Percentiles rank a stretch among this genome's conserved stretches.
These are phyloP conservation scores for Ceraceosorus guamensis DNA, from an alignment of 1,284 basidiomycete genomes.

Conservation along the genomic window DNA sequence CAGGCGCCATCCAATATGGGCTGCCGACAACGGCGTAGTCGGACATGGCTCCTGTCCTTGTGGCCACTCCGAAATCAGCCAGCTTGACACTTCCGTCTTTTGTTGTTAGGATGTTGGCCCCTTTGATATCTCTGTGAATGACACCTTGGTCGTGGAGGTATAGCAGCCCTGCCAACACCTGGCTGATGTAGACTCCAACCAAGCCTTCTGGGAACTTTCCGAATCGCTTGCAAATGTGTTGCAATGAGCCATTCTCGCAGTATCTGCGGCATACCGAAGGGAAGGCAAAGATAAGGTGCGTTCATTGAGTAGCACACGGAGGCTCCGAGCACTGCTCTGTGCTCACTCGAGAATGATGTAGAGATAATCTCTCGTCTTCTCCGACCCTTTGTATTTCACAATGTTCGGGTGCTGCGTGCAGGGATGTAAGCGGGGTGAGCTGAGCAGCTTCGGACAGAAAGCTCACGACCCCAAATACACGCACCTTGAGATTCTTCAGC, in stretches of 20 bases:
- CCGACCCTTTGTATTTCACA: conserved; percentile 97
- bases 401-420: conserved; percentile 64
- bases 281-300: not conserved
- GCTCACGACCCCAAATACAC: conserved; percentile 1
- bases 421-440: too few relatives aligned
- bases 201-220: conserved; percentile 96
- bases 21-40: conserved; percentile 51
- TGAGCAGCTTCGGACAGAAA: too few relatives aligned
- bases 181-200: conserved; percentile 90
- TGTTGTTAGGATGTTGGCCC: conserved; percentile 56
- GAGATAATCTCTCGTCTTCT: conserved; percentile 84
- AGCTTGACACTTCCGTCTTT: conserved; percentile 57
- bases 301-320: not conserved
- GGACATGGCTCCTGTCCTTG: conserved; percentile 24
- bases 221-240: conserved; percentile 90
- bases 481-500: conserved; percentile 78
- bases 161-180: conserved; percentile 54
- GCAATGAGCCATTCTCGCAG: conserved; percentile 94
- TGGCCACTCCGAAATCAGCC: conserved; percentile 29
- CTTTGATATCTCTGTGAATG: conserved; percentile 39
- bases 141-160: conserved; percentile 46
- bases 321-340: conserved; percentile 7
- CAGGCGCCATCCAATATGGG: conserved; percentile 49
- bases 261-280: conserved; percentile 56
- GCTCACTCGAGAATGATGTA: conserved; percentile 89